A percentile compares a stretch with the other conserved stretches of the same genome.
Conservation (phyloP, 2,329 filamentous ascomycete genomes). For the Epichloe bromicola region DNA sequence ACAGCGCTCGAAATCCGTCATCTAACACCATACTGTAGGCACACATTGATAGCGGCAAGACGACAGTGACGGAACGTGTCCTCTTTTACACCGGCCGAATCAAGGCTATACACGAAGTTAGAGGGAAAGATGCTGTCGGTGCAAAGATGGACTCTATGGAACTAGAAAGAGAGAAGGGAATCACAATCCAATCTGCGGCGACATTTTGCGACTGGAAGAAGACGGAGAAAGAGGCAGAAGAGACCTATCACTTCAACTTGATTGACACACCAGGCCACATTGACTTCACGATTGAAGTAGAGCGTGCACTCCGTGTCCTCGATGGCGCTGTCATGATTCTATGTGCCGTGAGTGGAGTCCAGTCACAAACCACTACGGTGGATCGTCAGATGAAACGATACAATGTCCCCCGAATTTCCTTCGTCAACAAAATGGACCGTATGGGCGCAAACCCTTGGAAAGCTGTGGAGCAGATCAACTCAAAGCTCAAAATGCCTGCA, state of each 20-base stretch:
- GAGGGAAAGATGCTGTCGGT: constrained; percentile 85
- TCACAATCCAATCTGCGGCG: constrained; percentile 95
- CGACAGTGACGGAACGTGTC: constrained; percentile 88
- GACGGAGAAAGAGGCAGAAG: constrained; percentile 67
- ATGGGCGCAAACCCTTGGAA: constrained; percentile 99
- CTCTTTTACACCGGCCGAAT: constrained; percentile 96
- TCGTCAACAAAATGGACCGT: constrained; percentile 99
- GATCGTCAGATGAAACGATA: constrained; percentile 98
- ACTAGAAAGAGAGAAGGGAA: constrained; percentile 92
- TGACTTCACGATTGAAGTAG: constrained; percentile 98
- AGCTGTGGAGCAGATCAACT: constrained; percentile 93
- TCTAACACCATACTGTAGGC: constrained; percentile 39
- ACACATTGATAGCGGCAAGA: constrained; percentile 98
- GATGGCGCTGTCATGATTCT: constrained; percentile 98
- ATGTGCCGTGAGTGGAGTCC: constrained; percentile 92
- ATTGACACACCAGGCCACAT: constrained; percentile 98
- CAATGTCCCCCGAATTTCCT: constrained; percentile 88
- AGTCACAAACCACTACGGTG: constrained; percentile 96
- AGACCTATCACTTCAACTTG: constrained; percentile 94
- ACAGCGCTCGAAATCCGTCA: constrained; percentile 7
- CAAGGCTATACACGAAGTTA: constrained; percentile 92
- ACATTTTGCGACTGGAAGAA: constrained; percentile 97
- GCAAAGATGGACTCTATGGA: constrained; percentile 99
- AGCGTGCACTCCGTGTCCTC: constrained; percentile 83
- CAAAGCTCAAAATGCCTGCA: constrained; percentile 84